phyloP scores from a whole-genome alignment of 140 eudicot species.

The Anethum foeniculum region DNA sequence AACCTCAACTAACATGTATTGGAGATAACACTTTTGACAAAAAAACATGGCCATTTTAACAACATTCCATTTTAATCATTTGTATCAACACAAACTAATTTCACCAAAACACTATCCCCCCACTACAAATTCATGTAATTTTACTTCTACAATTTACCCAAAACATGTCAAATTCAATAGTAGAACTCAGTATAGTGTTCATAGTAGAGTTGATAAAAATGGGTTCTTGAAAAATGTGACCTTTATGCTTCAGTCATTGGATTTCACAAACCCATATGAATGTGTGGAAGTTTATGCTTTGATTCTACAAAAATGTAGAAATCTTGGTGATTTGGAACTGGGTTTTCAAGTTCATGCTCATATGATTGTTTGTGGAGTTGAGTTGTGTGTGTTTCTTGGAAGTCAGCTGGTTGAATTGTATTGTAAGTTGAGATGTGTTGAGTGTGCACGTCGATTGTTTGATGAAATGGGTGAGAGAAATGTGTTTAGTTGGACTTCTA shows the following conservation, averaged over 20 bases:
- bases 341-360: slow-evolving; percentile 36
- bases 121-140: background rate
- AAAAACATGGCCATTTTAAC: background rate
- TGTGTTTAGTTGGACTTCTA: slow-evolving; percentile 35
- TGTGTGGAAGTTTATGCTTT: slow-evolving; percentile 26
- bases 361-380: slow-evolving; percentile 37
- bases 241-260: slow-evolving; percentile 21
- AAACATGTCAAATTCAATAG: background rate
- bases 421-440: slow-evolving; percentile 18
- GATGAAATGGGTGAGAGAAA: slow-evolving; percentile 32
- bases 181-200: background rate
- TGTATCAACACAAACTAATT: background rate
- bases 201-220: background rate
- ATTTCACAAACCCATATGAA: slow-evolving; percentile 32
- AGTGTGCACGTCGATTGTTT: slow-evolving; percentile 25
- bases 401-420: slow-evolving; percentile 33
- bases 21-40: background rate
- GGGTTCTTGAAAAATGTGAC: slow-evolving; percentile 1
- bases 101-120: background rate
- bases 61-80: background rate
- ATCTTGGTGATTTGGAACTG: slow-evolving; percentile 19
- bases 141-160: background rate
- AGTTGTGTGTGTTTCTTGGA: slow-evolving; percentile 31
- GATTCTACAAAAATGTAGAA: slow-evolving; percentile 21
- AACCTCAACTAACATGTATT: background rate